Conservation (phyloP, 2,329 filamentous ascomycete species). For the Acarospora socialis region DNA sequence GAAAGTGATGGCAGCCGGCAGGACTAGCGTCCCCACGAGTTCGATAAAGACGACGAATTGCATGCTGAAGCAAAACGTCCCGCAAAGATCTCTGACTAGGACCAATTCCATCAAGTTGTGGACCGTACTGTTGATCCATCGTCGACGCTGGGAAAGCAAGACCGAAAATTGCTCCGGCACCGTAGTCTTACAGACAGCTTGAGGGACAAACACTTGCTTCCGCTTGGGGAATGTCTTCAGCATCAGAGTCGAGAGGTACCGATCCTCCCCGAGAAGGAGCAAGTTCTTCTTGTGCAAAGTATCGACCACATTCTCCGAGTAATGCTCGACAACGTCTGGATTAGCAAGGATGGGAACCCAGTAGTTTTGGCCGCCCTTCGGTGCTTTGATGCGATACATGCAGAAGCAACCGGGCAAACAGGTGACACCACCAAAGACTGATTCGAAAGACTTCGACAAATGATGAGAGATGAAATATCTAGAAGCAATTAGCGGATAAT, state of each 20-base stretch:
- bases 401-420: conserved; percentile 98
- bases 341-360: conserved; percentile 98
- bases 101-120: conserved; percentile 98
- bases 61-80: conserved; percentile 99
- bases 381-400: conserved; percentile 99
- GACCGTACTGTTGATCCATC: conserved; percentile 99
- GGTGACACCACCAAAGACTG: conserved; percentile 95
- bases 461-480: conserved; percentile 96
- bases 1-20: conserved; percentile 92
- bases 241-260: conserved; percentile 77
- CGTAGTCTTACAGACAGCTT: conserved; percentile 96
- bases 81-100: conserved; percentile 86
- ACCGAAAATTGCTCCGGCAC: conserved; percentile 89
- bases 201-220: conserved; percentile 96
- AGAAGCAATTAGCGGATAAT: conserved; percentile 5
- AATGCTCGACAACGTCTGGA: conserved; percentile 96
- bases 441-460: conserved; percentile 92
- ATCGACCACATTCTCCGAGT: conserved; percentile 97
- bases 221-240: conserved; percentile 96
- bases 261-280: conserved; percentile 14
- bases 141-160: conserved; percentile 79
- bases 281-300: conserved; percentile 52
- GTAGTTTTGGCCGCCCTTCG: conserved; percentile 96
- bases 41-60: conserved; percentile 97
- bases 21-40: conserved; percentile 80